A percentile compares a stretch with the other conserved stretches of the same genome.
phyloP scores from a whole-genome alignment of 75 land plant species.

The Selaginella tamariscina region DNA sequence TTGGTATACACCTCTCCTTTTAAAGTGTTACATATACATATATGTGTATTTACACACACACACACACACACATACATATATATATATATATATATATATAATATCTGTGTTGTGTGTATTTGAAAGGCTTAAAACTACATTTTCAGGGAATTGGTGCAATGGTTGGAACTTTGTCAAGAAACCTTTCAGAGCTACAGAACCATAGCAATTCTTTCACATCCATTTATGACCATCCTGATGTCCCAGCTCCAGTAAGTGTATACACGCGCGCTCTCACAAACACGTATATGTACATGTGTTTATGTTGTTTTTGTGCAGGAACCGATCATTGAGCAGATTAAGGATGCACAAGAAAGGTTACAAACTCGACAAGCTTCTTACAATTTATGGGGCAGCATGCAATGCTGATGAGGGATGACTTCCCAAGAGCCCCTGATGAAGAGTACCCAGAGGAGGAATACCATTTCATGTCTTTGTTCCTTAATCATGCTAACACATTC shows the following conservation, averaged over 20 bases:
- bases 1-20: background rate
- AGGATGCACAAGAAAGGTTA: constrained; percentile 57
- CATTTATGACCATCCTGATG: constrained; percentile 22
- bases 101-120: too few relatives aligned
- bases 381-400: constrained; percentile 68
- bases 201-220: constrained; percentile 14
- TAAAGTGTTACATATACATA: too few relatives aligned
- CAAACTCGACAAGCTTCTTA: constrained; percentile 61
- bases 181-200: constrained; percentile 11
- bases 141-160: constrained; percentile 15
- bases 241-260: background rate
- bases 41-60: too few relatives aligned
- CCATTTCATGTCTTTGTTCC: constrained; percentile 55
- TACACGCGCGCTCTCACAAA: too few relatives aligned
- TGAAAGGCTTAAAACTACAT: too few relatives aligned
- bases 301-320: constrained; percentile 36
- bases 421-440: constrained; percentile 33
- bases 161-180: background rate
- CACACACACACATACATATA: too few relatives aligned
- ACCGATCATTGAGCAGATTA: constrained; percentile 60
- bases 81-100: too few relatives aligned
- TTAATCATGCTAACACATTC: constrained; percentile 82
- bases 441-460: constrained; percentile 36
- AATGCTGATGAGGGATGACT: constrained; percentile 42
- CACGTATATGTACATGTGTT: background rate